Conservation (phyloP, 2,329 filamentous ascomycete genomes). For the Apiospora arundinis region DNA sequence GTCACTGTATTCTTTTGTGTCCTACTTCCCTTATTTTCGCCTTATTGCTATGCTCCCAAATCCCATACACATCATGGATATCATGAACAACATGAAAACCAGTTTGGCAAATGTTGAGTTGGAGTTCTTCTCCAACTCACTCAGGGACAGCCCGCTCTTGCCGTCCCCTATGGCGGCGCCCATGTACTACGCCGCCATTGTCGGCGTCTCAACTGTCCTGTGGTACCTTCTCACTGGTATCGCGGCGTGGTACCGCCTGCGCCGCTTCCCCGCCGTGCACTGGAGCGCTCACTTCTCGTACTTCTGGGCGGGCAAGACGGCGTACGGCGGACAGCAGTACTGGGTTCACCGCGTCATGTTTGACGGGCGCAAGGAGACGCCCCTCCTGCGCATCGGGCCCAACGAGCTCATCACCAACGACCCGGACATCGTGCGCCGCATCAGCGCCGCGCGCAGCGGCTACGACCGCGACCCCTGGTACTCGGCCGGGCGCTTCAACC, state of each 20-base stretch:
- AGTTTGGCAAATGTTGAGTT: background rate
- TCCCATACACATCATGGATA: background rate
- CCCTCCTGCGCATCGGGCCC: conserved; percentile 50
- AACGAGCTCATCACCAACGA: conserved; percentile 49
- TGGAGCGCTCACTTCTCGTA: conserved; percentile 17
- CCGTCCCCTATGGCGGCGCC: background rate
- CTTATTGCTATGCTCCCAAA: no score
- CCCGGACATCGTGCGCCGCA: conserved; percentile 45
- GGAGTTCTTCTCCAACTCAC: background rate
- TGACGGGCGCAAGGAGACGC: conserved; percentile 29
- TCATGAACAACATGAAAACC: background rate
- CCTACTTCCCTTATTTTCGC: no score
- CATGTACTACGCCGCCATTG: background rate
- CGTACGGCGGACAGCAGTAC: conserved; percentile 19
- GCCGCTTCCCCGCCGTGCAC: conserved; percentile 5
- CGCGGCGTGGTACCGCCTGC: conserved; percentile 9
- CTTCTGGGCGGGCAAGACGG: conserved; percentile 13
- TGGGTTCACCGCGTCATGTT: conserved; percentile 15
- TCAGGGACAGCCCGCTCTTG: background rate
- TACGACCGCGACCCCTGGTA: conserved; percentile 53
- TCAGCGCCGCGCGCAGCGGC: conserved; percentile 44
- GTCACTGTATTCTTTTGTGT: no score
- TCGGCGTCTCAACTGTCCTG: background rate
- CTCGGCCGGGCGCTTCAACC: conserved; percentile 56
- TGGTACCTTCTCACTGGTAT: background rate